A percentile compares a stretch with the other conserved stretches of the same genome.
These are phyloP conservation scores for Nasturtium officinale DNA, from an alignment of 345 rosid species.

Conservation along the genomic window DNA sequence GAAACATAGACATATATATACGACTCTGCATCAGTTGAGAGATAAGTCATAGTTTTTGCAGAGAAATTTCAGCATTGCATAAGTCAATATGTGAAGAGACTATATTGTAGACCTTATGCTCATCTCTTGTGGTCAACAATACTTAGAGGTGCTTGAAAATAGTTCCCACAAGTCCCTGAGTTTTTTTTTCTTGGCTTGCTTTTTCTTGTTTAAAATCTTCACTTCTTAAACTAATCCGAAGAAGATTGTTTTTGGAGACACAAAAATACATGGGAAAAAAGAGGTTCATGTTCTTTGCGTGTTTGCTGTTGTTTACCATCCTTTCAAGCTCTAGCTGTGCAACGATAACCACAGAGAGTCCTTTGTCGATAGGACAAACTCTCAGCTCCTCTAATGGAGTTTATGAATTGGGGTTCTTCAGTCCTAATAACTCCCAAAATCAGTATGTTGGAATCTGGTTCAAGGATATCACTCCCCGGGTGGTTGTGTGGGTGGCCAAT, in stretches of 20 bases:
- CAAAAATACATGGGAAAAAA: not conserved
- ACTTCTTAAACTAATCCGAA: not conserved
- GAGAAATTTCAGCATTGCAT: too few relatives aligned
- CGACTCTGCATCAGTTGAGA: too few relatives aligned
- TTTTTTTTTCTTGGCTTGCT: not conserved
- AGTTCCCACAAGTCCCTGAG: not conserved
- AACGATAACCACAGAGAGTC: conserved; percentile 2
- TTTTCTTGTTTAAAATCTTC: not conserved
- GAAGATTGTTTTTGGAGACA: not conserved
- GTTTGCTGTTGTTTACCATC: not conserved
- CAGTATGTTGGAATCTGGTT: not conserved
- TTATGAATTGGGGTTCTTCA: conserved; percentile 48
- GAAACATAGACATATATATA: too few relatives aligned
- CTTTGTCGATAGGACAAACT: conserved; percentile 34
- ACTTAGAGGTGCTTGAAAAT: not conserved
- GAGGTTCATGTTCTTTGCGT: not conserved
- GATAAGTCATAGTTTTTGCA: too few relatives aligned
- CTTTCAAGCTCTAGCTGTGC: conserved; percentile 1
- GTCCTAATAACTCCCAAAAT: conserved; percentile 5
- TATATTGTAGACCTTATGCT: too few relatives aligned
- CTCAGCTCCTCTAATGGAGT: conserved; percentile 30
- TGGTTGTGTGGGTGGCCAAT: conserved; percentile 55
- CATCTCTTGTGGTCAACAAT: not conserved
- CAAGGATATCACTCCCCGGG: conserved; percentile 16
- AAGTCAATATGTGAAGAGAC: too few relatives aligned